Evolutionary conservation across 805 yeast genomes (phyloP).

Genomic region (Starmerella sirachaensis): DNA sequence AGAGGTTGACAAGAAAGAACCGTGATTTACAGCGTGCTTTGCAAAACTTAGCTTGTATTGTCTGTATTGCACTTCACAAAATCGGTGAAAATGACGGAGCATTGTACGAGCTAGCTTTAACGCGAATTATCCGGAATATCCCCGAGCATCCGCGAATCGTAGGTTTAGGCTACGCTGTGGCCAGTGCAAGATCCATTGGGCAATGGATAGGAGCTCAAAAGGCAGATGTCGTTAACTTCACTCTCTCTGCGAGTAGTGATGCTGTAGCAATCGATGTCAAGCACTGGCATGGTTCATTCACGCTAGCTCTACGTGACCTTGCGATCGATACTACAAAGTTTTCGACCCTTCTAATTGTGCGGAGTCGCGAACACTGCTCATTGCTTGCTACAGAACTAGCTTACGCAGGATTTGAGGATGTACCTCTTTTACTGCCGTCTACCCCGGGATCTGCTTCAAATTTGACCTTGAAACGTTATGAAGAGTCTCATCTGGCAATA

Average conservation of each 20-base stretch:
- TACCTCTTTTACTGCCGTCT: background rate
- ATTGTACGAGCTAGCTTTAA: constrained; percentile 54
- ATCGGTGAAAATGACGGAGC: constrained; percentile 52
- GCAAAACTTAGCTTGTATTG: constrained; percentile 52
- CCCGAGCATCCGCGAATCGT: constrained; percentile 38
- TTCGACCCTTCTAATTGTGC: background rate
- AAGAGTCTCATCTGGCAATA: background rate
- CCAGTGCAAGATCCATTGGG: constrained; percentile 66
- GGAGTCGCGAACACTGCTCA: background rate
- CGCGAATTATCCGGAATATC: constrained; percentile 37
- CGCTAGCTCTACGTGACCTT: constrained; percentile 1
- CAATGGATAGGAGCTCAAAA: constrained; percentile 75
- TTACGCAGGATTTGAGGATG: background rate
- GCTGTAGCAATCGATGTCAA: constrained; percentile 28
- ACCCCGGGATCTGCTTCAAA: too few relatives aligned
- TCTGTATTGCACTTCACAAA: constrained; percentile 63
- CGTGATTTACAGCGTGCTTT: constrained; percentile 25
- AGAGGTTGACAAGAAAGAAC: background rate
- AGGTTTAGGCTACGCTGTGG: constrained; percentile 56
- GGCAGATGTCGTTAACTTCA: constrained; percentile 52
- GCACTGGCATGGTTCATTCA: constrained; percentile 45
- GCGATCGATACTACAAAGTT: too few relatives aligned
- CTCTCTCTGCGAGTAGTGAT: constrained; percentile 49
- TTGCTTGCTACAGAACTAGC: background rate
- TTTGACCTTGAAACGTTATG: background rate